A percentile compares a stretch with the other conserved stretches of the same genome.
These are phyloP conservation scores for Phytopythium kandeliae DNA, from an alignment of 352 stramenopile species.

Conservation along the genomic window DNA sequence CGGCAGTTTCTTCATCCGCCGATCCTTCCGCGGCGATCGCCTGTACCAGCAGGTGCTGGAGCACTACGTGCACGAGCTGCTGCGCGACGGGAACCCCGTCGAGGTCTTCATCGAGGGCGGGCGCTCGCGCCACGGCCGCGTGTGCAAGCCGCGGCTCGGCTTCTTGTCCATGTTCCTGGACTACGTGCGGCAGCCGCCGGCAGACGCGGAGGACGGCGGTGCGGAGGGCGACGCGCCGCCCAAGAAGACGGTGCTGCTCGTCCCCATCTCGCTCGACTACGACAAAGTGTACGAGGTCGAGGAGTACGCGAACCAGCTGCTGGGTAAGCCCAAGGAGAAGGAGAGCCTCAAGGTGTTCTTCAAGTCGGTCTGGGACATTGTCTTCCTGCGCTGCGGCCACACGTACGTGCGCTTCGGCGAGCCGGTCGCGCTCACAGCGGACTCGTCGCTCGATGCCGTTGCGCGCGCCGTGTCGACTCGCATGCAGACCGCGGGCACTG, in stretches of 20 bases:
- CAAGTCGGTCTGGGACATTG: constrained; percentile 63
- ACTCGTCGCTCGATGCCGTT: constrained; percentile 38
- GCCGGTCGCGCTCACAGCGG: constrained; percentile 49
- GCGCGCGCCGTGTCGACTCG: constrained; percentile 47
- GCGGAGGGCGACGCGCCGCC: constrained; percentile 3
- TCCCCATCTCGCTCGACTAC: constrained; percentile 87
- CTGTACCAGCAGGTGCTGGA: constrained; percentile 85
- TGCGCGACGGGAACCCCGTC: constrained; percentile 74
- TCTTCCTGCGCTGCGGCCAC: constrained; percentile 73
- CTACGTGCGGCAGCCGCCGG: constrained; percentile 30
- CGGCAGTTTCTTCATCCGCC: constrained; percentile 89
- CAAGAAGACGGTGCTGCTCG: constrained; percentile 61
- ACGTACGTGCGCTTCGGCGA: constrained; percentile 83
- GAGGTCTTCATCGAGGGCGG: constrained; percentile 89
- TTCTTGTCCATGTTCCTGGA: constrained; percentile 73
- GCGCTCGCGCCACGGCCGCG: constrained; percentile 71
- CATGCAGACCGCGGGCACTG: constrained; percentile 72
- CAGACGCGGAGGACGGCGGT: too few species aligned
- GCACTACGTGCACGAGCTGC: constrained; percentile 78
- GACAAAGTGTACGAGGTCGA: constrained; percentile 87
- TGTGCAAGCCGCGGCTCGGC: constrained; percentile 63
- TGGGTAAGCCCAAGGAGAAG: constrained; percentile 82
- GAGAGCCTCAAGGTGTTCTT: constrained; percentile 73
- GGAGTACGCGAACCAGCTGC: constrained; percentile 81
- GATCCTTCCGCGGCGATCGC: constrained; percentile 62